A percentile compares a stretch with the other conserved stretches of the same genome.
Evolutionary conservation across 345 rosid genomes (phyloP).

Genomic region (Sapria himalayana): DNA sequence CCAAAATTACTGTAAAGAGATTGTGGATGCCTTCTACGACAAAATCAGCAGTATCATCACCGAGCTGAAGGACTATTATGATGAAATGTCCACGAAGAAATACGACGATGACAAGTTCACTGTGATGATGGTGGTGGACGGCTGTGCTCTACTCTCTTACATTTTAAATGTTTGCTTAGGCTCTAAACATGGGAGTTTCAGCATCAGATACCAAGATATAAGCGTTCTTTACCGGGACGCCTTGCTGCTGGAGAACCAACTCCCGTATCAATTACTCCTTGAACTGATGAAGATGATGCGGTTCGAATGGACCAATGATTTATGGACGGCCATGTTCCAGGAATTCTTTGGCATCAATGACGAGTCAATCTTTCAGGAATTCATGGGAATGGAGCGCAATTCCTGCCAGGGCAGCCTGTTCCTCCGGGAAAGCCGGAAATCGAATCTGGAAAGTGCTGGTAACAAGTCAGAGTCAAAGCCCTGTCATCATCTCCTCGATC

Average conservation of each 20-base stretch:
- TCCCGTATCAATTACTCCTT: too few relatives aligned
- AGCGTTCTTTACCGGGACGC: too few relatives aligned
- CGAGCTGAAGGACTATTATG: neutral
- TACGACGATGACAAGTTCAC: neutral
- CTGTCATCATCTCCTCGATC: too few relatives aligned
- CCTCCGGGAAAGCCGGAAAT: neutral
- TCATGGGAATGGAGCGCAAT: neutral
- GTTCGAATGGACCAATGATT: too few relatives aligned
- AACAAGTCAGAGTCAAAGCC: neutral
- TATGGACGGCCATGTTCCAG: too few relatives aligned
- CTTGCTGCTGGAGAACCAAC: too few relatives aligned
- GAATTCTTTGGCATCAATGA: too few relatives aligned
- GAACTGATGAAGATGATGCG: too few relatives aligned
- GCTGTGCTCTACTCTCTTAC: slow-evolving; percentile 1
- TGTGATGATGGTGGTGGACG: slow-evolving; percentile 5
- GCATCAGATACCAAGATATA: too few relatives aligned
- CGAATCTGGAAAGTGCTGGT: too few relatives aligned
- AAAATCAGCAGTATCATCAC: neutral
- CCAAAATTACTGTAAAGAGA: neutral
- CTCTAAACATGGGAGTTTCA: too few relatives aligned
- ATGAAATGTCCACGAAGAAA: neutral
- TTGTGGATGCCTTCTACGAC: neutral
- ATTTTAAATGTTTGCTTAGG: too few relatives aligned
- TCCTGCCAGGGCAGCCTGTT: neutral
- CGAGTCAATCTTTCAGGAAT: neutral